Conservation (phyloP, 2,329 filamentous ascomycete genomes). For the Colletotrichum musae region DNA sequence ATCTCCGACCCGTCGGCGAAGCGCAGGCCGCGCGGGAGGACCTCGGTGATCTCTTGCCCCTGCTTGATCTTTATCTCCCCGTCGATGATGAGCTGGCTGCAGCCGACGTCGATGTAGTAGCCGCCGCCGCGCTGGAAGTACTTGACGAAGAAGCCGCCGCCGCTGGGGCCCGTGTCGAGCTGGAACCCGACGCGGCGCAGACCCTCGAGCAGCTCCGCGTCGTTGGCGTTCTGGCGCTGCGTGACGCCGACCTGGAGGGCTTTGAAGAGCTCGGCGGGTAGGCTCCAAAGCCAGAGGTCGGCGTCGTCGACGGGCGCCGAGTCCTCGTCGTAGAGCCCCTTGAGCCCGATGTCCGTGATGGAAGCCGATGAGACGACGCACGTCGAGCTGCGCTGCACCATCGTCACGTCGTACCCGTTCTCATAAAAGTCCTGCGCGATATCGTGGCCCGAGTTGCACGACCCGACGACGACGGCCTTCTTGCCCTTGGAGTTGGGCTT, state of each 20-base stretch:
- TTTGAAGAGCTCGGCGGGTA: constrained; percentile 74
- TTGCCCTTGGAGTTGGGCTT: constrained; percentile 62
- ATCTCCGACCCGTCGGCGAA: constrained; percentile 57
- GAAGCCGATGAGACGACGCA: constrained; percentile 72
- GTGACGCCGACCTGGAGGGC: constrained; percentile 66
- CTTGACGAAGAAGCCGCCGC: constrained; percentile 59
- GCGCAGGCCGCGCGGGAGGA: constrained; percentile 61
- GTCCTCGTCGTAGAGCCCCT: constrained; percentile 64
- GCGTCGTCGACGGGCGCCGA: constrained; percentile 76
- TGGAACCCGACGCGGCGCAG: constrained; percentile 73
- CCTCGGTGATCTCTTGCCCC: constrained; percentile 67
- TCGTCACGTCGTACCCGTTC: constrained; percentile 77
- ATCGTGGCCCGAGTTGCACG: constrained; percentile 79
- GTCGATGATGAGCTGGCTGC: constrained; percentile 48
- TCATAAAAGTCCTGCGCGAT: constrained; percentile 79
- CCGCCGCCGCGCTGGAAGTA: constrained; percentile 53
- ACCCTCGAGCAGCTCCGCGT: constrained; percentile 56
- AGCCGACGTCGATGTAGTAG: constrained; percentile 46
- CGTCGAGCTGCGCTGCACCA: constrained; percentile 78
- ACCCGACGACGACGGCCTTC: constrained; percentile 76
- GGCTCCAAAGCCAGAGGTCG: constrained; percentile 72
- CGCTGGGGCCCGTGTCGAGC: constrained; percentile 69
- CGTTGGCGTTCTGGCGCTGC: constrained; percentile 51
- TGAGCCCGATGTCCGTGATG: constrained; percentile 67
- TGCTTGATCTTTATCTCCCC: constrained; percentile 56